Conservation (phyloP, 805 yeast species). For the Suhomyces faveliae region DNA sequence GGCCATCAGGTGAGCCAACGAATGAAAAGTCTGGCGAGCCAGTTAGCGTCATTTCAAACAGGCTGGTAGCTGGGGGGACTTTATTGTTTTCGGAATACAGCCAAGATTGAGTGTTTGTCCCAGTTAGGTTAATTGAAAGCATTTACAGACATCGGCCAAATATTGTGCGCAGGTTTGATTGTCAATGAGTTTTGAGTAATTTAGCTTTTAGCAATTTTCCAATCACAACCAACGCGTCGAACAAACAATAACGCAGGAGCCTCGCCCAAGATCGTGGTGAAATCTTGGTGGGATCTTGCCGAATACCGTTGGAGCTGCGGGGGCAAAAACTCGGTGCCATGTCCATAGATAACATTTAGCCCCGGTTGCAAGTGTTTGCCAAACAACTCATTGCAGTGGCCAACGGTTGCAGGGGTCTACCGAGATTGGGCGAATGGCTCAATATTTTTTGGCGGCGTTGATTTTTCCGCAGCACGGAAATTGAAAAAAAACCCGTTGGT, state of each 20-base stretch:
- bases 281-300: too few relatives aligned
- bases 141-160: neutral
- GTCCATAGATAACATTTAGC: too few relatives aligned
- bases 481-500: too few relatives aligned
- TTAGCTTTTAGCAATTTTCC: neutral
- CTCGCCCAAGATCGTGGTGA: neutral
- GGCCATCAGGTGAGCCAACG: neutral
- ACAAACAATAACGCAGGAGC: neutral
- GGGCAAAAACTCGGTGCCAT: too few relatives aligned
- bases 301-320: too few relatives aligned
- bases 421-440: too few relatives aligned
- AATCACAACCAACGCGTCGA: neutral
- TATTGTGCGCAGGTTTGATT: neutral
- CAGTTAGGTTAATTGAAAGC: neutral
- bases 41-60: neutral
- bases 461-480: too few relatives aligned
- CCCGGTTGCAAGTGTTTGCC: too few relatives aligned
- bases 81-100: neutral
- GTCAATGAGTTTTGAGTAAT: neutral
- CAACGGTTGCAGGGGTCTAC: too few relatives aligned
- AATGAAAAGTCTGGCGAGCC: neutral
- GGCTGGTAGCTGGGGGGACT: neutral
- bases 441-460: too few relatives aligned
- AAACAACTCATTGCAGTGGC: too few relatives aligned
- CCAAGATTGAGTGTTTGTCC: neutral